Percentiles rank a stretch among this genome's conserved stretches.
Evolutionary conservation across 2,329 filamentous ascomycete species (phyloP).

Genomic region (Penicillium sp.): DNA sequence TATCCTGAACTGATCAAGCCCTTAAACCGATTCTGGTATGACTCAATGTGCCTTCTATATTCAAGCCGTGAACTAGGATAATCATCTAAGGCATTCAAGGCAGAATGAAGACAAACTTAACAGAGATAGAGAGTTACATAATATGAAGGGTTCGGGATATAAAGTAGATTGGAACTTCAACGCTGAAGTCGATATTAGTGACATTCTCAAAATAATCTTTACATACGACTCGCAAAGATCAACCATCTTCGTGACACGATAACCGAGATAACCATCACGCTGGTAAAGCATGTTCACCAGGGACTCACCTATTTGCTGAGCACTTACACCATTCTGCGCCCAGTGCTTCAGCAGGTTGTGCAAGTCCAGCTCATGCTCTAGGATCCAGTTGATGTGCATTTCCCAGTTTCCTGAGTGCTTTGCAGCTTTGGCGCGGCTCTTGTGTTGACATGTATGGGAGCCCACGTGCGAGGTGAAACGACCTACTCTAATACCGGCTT

Average conservation of each 20-base stretch:
- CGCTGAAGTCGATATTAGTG: too few species aligned
- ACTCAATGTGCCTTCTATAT: too few species aligned
- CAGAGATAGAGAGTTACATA: too few species aligned
- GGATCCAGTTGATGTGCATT: background rate
- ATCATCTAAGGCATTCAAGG: too few species aligned
- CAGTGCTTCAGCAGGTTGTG: background rate
- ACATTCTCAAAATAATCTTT: too few species aligned
- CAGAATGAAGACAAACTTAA: too few species aligned
- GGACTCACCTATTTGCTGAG: background rate
- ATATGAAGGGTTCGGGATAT: too few species aligned
- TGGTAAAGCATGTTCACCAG: background rate
- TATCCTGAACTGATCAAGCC: too few species aligned
- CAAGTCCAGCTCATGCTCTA: background rate
- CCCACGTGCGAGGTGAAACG: background rate
- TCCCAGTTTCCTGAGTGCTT: background rate
- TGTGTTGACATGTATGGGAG: background rate
- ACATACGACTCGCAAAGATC: background rate
- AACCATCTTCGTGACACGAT: background rate
- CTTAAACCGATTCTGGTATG: too few species aligned
- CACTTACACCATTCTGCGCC: background rate
- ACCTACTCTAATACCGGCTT: too few species aligned
- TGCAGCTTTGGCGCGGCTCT: background rate
- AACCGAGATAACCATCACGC: background rate
- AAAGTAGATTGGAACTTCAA: too few species aligned
- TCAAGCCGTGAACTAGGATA: too few species aligned